A percentile compares a stretch with the other conserved stretches of the same genome.
Conservation (phyloP, 148 eudicot genomes). For the Rhododendron vialii region DNA sequence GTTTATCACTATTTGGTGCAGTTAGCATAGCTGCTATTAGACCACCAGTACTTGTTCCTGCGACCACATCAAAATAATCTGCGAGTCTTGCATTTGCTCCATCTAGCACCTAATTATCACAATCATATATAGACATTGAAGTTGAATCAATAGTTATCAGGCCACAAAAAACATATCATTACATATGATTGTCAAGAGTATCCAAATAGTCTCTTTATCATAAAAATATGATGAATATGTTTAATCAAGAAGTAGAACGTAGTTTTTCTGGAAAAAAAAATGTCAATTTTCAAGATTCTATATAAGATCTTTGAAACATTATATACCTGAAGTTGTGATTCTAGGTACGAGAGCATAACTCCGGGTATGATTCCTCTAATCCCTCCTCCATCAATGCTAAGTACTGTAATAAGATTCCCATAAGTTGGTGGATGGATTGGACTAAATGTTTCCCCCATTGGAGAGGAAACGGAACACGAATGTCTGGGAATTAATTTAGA, state of each 20-base stretch:
- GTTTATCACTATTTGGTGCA: slow-evolving; percentile 30
- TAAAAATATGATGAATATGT: too few species aligned
- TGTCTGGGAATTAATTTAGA: neutral
- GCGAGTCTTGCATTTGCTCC: slow-evolving; percentile 44
- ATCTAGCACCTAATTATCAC: slow-evolving; percentile 34
- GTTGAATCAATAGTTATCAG: neutral
- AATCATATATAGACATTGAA: neutral
- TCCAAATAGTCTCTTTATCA: too few species aligned
- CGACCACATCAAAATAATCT: slow-evolving; percentile 57
- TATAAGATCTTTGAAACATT: neutral
- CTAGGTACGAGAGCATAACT: slow-evolving; percentile 39
- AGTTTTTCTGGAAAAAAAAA: too few species aligned
- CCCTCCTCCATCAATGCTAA: slow-evolving; percentile 76
- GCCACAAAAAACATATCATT: too few species aligned
- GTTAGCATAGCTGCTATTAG: slow-evolving; percentile 54
- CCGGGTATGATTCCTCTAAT: slow-evolving; percentile 57
- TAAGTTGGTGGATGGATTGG: slow-evolving; percentile 24
- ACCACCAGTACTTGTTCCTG: slow-evolving; percentile 65
- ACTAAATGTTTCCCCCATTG: neutral
- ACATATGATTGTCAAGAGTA: too few species aligned
- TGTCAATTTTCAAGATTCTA: neutral
- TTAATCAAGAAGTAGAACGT: too few species aligned
- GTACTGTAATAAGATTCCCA: slow-evolving; percentile 52
- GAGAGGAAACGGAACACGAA: neutral
- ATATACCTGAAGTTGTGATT: slow-evolving; percentile 50